Conservation (phyloP, 208 protist genomes). For the Vickermania ingenoplastis region DNA sequence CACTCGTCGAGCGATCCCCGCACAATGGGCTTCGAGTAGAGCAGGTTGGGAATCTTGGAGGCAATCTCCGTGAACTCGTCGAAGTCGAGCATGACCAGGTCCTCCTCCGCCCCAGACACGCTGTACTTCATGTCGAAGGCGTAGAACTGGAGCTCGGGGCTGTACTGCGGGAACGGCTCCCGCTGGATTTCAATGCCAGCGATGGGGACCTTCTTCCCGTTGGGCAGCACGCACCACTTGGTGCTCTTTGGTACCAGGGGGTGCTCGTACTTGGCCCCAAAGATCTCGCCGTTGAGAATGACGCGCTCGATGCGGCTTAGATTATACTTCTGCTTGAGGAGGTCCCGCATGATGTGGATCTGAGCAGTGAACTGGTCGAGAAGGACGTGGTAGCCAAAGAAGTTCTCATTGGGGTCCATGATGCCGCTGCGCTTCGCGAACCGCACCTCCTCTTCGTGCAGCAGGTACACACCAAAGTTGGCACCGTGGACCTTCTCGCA, state of each 20-base stretch:
- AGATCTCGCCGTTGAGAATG: conserved; percentile 77
- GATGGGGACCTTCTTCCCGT: conserved; percentile 69
- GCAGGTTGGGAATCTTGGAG: conserved; percentile 50
- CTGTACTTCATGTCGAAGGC: conserved; percentile 84
- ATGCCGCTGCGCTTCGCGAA: conserved; percentile 82
- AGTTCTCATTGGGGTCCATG: conserved; percentile 85
- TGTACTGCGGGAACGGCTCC: conserved; percentile 85
- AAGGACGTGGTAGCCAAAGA: conserved; percentile 85
- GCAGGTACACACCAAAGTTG: conserved; percentile 78
- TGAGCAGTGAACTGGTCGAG: conserved; percentile 58
- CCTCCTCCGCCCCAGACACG: conserved; percentile 61
- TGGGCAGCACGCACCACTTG: conserved; percentile 78
- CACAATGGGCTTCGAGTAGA: conserved; percentile 68
- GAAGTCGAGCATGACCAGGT: conserved; percentile 64
- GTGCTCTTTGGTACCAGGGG: conserved; percentile 73
- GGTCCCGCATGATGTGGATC: conserved; percentile 43
- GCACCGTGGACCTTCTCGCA: conserved; percentile 84
- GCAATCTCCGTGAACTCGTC: conserved; percentile 75
- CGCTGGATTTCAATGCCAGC: conserved; percentile 68
- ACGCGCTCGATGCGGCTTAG: conserved; percentile 58
- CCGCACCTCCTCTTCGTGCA: conserved; percentile 48
- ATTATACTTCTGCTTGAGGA: conserved; percentile 68
- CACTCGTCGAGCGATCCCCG: conserved; percentile 75
- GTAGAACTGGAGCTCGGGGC: conserved; percentile 81
- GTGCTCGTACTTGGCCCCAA: conserved; percentile 82